These are phyloP conservation scores for Orbilia quercus DNA, from an alignment of 2,329 filamentous ascomycete genomes.

Conservation along the genomic window DNA sequence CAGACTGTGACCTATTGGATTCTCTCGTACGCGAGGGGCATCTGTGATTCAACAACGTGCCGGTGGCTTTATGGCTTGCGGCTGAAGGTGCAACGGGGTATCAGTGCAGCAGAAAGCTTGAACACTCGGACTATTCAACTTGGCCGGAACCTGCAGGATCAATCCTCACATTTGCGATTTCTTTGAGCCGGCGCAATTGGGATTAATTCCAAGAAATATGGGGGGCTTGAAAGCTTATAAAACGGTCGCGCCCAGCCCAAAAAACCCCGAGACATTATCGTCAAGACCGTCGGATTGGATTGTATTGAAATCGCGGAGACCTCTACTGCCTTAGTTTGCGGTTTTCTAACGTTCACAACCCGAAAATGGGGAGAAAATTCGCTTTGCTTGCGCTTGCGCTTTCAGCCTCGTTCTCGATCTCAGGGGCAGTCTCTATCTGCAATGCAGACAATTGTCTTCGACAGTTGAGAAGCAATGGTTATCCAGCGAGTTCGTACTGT, in stretches of 20 bases:
- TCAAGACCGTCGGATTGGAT: too few species aligned
- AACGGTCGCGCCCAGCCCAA: background rate
- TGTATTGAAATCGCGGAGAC: too few species aligned
- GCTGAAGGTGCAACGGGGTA: constrained; percentile 24
- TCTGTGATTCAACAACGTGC: constrained; percentile 10
- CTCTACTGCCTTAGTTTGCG: too few species aligned
- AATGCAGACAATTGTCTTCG: constrained; percentile 53
- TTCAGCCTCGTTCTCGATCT: too few species aligned
- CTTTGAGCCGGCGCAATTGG: background rate
- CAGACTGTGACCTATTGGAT: constrained; percentile 21
- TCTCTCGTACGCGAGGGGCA: constrained; percentile 19
- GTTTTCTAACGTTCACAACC: background rate
- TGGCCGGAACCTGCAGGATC: background rate
- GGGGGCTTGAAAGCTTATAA: background rate
- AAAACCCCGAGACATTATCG: background rate
- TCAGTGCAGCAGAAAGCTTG: too few species aligned
- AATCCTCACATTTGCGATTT: background rate
- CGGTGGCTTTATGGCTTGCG: constrained; percentile 31
- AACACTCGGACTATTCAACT: background rate
- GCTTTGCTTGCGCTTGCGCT: constrained; percentile 6
- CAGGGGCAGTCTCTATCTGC: constrained; percentile 31
- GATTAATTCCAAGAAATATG: background rate
- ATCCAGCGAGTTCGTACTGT: constrained; percentile 32
- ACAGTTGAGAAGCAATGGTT: constrained; percentile 21
- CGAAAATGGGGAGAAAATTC: constrained; percentile 23